Evolutionary conservation across 768 basidiomycete genomes (phyloP).

Genomic region (Hygrocybe punicea): DNA sequence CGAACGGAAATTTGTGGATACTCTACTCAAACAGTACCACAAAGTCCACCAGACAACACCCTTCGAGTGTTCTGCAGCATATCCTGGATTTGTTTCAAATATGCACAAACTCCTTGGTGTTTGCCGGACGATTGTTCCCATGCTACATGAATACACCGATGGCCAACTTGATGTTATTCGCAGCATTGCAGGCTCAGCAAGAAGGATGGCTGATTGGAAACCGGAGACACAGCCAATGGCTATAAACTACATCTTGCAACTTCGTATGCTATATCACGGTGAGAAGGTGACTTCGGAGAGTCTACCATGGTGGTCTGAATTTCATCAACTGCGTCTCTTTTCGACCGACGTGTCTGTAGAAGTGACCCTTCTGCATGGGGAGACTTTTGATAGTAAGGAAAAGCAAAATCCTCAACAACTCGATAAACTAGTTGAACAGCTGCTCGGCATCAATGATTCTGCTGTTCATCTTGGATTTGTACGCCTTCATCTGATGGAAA

Average conservation of each 20-base stretch:
- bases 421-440: slow-evolving; percentile 13
- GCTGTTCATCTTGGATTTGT: slow-evolving; percentile 15
- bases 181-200: background rate
- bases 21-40: slow-evolving; percentile 12
- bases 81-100: slow-evolving; percentile 11
- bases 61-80: slow-evolving; percentile 12
- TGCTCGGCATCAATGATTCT: slow-evolving; percentile 13
- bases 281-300: slow-evolving; percentile 3
- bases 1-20: slow-evolving; percentile 15
- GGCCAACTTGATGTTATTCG: slow-evolving; percentile 15
- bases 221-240: too few species aligned
- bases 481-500: slow-evolving; percentile 12
- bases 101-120: slow-evolving; percentile 15
- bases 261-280: slow-evolving; percentile 7
- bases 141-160: slow-evolving; percentile 11
- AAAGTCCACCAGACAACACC: slow-evolving; percentile 10
- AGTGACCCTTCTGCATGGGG: slow-evolving; percentile 6
- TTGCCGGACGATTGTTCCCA: slow-evolving; percentile 13
- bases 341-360: slow-evolving; percentile 11
- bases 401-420: slow-evolving; percentile 6
- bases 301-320: slow-evolving; percentile 17
- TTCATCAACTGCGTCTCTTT: slow-evolving; percentile 14
- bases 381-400: slow-evolving; percentile 13
- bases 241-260: background rate
- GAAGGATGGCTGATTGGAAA: too few species aligned